Evolutionary conservation across 1,284 basidiomycete species (phyloP).

Genomic region (Flammula alnicola): DNA sequence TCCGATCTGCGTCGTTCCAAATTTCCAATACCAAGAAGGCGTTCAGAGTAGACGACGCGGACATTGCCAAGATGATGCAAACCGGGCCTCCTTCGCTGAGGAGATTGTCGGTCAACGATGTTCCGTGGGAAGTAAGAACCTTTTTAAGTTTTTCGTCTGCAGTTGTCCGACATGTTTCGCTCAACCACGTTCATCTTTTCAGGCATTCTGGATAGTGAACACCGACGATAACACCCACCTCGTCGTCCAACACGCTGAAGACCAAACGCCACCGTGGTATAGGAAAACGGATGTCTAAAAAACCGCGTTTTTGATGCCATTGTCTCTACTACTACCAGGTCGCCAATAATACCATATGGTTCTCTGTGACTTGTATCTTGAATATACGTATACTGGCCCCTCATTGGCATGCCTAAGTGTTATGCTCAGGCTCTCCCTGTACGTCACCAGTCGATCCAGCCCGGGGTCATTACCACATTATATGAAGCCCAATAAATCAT

Average conservation of each 20-base stretch:
- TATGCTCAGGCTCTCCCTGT: background rate
- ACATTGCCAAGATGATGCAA: conserved; percentile 28
- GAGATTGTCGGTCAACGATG: conserved; percentile 32
- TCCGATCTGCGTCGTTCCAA: conserved; percentile 33
- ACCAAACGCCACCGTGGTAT: conserved; percentile 5
- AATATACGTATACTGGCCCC: no score
- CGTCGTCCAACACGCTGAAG: background rate
- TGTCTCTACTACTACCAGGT: background rate
- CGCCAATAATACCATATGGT: background rate
- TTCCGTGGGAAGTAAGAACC: conserved; percentile 34
- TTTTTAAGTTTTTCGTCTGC: background rate
- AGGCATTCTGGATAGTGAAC: conserved; percentile 16
- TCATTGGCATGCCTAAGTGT: no score
- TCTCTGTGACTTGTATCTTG: background rate
- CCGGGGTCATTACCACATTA: background rate
- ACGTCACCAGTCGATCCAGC: conserved; percentile 2
- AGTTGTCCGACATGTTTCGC: background rate
- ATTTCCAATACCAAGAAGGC: conserved; percentile 16
- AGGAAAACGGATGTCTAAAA: background rate
- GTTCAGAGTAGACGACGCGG: conserved; percentile 22
- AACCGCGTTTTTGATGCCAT: no score
- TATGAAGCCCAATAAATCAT: conserved; percentile 9
- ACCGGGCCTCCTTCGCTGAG: conserved; percentile 28
- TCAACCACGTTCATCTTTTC: background rate
- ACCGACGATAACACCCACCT: background rate